Evolutionary conservation across 2,329 filamentous ascomycete genomes (phyloP).

Genomic region (Arthrinium puccinioides): DNA sequence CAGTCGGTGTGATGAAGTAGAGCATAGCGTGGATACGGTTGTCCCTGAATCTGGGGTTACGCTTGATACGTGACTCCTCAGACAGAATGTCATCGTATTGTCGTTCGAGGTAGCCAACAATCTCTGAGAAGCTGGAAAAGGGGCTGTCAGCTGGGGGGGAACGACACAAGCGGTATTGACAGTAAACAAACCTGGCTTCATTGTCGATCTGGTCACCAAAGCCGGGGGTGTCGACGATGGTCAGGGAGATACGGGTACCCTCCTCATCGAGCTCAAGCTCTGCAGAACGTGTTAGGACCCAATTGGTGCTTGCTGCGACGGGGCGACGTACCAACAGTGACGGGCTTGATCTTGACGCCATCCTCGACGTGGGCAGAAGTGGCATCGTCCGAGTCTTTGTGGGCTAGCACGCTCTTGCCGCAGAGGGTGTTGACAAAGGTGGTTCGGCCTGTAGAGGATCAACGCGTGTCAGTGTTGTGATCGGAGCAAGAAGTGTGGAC

Average conservation of each 20-base stretch:
- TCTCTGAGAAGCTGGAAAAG: conserved; percentile 76
- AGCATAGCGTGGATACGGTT: conserved; percentile 97
- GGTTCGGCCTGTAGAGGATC: conserved; percentile 64
- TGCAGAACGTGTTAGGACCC: conserved; percentile 28
- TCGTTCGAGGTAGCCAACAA: conserved; percentile 95
- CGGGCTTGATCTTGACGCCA: conserved; percentile 95
- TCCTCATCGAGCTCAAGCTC: conserved; percentile 96
- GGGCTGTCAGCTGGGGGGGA: neutral
- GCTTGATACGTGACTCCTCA: conserved; percentile 99
- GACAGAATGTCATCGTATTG: conserved; percentile 99
- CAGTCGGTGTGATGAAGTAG: conserved; percentile 98
- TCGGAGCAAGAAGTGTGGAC: neutral
- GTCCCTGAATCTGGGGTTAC: conserved; percentile 98
- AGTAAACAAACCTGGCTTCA: conserved; percentile 71
- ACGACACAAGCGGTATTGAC: conserved; percentile 8
- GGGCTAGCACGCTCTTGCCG: conserved; percentile 81
- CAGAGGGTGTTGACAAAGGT: conserved; percentile 99
- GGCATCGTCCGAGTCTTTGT: conserved; percentile 91
- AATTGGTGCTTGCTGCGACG: neutral
- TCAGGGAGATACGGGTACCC: conserved; percentile 94
- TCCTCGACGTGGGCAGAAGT: conserved; percentile 86
- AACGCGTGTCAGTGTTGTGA: conserved; percentile 5
- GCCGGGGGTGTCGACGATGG: conserved; percentile 95
- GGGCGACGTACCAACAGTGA: conserved; percentile 76
- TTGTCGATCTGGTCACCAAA: conserved; percentile 99